phyloP scores from a whole-genome alignment of 73 alveolate species.

The Breviolum minutum region DNA sequence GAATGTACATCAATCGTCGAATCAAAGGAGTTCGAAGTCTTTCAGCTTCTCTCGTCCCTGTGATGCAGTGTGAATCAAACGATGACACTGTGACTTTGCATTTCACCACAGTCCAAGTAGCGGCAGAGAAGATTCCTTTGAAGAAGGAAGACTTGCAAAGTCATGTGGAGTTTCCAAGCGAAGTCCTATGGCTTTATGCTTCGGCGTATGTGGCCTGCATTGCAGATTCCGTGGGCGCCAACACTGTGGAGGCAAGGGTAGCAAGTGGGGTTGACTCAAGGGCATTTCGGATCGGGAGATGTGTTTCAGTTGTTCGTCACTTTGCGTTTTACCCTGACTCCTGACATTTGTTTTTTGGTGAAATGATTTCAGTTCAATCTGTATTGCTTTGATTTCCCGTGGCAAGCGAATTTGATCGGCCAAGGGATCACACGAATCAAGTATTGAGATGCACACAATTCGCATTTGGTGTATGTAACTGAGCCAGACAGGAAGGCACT shows the following conservation, averaged over 20 bases:
- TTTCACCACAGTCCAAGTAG: background rate
- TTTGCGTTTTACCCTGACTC: too few species aligned
- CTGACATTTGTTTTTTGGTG: too few species aligned
- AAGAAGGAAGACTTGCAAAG: background rate
- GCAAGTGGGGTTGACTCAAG: too few species aligned
- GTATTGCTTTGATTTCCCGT: too few species aligned
- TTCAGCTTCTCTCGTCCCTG: background rate
- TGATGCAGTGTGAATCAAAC: constrained; percentile 16
- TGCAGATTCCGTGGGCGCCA: background rate
- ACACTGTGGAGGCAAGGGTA: background rate
- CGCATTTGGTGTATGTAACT: too few species aligned
- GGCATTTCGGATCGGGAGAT: too few species aligned
- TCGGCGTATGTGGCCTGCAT: constrained; percentile 29
- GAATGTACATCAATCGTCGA: constrained; percentile 24
- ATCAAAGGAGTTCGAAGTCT: background rate
- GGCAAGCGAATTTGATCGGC: too few species aligned
- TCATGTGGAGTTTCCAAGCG: background rate
- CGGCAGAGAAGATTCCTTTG: constrained; percentile 14
- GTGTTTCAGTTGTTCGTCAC: too few species aligned
- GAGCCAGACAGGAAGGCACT: too few species aligned
- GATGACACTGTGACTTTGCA: background rate
- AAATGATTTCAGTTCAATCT: too few species aligned
- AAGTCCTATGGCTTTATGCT: background rate
- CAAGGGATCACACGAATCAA: too few species aligned
- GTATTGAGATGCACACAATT: too few species aligned